These are phyloP conservation scores for Opeltia flavorubescens DNA, from an alignment of 495 filamentous ascomycete species.

Conservation along the genomic window DNA sequence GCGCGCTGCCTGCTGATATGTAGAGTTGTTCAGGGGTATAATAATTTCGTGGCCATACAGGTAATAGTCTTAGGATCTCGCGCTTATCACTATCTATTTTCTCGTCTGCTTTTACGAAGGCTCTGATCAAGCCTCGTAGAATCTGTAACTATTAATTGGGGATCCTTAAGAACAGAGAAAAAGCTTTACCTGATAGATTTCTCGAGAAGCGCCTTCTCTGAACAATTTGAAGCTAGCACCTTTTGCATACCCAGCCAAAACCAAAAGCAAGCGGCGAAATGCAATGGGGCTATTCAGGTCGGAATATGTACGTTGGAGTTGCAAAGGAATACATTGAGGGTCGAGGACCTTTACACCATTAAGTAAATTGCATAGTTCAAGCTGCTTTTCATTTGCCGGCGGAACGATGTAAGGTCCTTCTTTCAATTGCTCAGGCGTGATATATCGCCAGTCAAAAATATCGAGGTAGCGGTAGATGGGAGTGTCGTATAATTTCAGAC, in stretches of 20 bases:
- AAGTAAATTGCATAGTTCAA: conserved; percentile 3
- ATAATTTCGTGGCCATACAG: conserved; percentile 5
- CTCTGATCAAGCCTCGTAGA: too few species aligned
- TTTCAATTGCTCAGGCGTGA: conserved; percentile 7
- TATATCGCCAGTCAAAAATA: conserved; percentile 4
- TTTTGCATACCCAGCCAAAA: neutral
- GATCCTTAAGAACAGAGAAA: too few species aligned
- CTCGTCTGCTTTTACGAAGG: too few species aligned
- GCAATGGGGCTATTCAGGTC: neutral
- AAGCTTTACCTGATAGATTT: neutral
- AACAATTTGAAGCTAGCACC: neutral
- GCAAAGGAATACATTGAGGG: neutral
- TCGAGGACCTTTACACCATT: neutral
- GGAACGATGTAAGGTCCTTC: conserved; percentile 2
- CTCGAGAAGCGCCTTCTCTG: neutral
- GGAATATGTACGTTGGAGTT: neutral
- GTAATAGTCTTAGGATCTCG: conserved; percentile 1
- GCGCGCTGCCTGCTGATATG: neutral
- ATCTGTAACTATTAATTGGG: too few species aligned
- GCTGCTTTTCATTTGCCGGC: neutral
- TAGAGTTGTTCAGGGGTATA: neutral
- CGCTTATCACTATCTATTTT: too few species aligned
- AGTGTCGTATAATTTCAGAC: neutral
- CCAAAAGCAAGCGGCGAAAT: conserved; percentile 6
- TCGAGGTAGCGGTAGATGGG: conserved; percentile 10